These are phyloP conservation scores for Colletotrichum musae DNA, from an alignment of 2,329 filamentous ascomycete species.

Conservation along the genomic window DNA sequence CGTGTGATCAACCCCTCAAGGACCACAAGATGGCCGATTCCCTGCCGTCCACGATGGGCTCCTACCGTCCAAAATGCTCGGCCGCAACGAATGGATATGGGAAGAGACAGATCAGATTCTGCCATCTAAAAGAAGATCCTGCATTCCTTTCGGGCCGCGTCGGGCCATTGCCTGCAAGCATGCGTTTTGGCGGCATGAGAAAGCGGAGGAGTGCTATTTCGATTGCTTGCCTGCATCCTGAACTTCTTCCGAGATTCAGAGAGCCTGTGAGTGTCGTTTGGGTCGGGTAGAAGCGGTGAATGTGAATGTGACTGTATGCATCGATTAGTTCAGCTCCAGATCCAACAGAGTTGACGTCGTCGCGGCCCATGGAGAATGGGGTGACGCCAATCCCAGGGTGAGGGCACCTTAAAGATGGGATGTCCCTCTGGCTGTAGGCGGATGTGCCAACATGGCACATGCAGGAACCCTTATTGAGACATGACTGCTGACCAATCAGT, in stretches of 20 bases:
- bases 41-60: not conserved
- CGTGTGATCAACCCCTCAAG: not conserved
- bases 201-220: not conserved
- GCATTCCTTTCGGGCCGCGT: not conserved
- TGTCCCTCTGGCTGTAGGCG: not conserved
- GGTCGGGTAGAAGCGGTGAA: not conserved
- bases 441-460: constrained; percentile 11
- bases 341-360: not conserved
- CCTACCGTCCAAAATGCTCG: not conserved
- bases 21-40: not conserved
- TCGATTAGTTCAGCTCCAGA: not conserved
- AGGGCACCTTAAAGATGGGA: not conserved
- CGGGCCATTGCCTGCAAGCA: not conserved
- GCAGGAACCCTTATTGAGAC: constrained; percentile 34
- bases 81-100: no score
- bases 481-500: not conserved
- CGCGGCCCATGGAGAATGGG: not conserved
- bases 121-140: not conserved
- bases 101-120: no score
- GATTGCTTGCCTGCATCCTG: not conserved
- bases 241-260: not conserved
- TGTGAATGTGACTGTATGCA: no score
- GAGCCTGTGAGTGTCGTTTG: not conserved
- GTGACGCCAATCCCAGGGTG: constrained; percentile 6
- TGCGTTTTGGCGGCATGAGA: not conserved